Evolutionary conservation across 768 basidiomycete species (phyloP).

Genomic region (Rhizopogon rudus): DNA sequence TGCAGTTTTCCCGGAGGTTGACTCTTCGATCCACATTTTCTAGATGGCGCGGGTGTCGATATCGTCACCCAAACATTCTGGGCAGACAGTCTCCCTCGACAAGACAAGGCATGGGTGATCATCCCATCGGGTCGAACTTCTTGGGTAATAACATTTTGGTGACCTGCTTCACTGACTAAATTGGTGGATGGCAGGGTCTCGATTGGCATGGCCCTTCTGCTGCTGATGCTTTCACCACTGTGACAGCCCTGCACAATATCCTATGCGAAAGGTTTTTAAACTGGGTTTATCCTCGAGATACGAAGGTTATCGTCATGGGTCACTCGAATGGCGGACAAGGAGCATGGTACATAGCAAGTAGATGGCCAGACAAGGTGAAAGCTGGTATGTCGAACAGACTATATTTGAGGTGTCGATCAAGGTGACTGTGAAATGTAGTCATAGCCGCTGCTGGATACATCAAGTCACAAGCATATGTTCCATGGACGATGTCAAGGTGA

Average conservation of each 20-base stretch:
- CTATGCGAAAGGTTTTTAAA: slow-evolving; percentile 35
- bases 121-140: slow-evolving; percentile 80
- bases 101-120: slow-evolving; percentile 66
- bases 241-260: slow-evolving; percentile 52
- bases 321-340: slow-evolving; percentile 96
- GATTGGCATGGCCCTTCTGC: slow-evolving; percentile 92
- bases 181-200: slow-evolving; percentile 50
- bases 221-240: slow-evolving; percentile 58
- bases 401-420: background rate
- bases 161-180: background rate
- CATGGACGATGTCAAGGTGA: slow-evolving; percentile 61
- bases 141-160: slow-evolving; percentile 47
- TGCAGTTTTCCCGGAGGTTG: background rate
- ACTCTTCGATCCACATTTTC: slow-evolving; percentile 1
- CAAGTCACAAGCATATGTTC: slow-evolving; percentile 84
- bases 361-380: slow-evolving; percentile 64
- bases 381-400: background rate
- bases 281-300: slow-evolving; percentile 34
- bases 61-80: slow-evolving; percentile 52
- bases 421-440: slow-evolving; percentile 30
- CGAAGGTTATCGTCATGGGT: slow-evolving; percentile 65
- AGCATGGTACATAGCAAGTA: slow-evolving; percentile 71
- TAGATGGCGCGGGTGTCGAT: slow-evolving; percentile 88
- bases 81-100: slow-evolving; percentile 56
- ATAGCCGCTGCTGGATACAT: slow-evolving; percentile 80